Conservation (phyloP, 2,329 filamentous ascomycete species). For the Trichophaea hybrida region DNA sequence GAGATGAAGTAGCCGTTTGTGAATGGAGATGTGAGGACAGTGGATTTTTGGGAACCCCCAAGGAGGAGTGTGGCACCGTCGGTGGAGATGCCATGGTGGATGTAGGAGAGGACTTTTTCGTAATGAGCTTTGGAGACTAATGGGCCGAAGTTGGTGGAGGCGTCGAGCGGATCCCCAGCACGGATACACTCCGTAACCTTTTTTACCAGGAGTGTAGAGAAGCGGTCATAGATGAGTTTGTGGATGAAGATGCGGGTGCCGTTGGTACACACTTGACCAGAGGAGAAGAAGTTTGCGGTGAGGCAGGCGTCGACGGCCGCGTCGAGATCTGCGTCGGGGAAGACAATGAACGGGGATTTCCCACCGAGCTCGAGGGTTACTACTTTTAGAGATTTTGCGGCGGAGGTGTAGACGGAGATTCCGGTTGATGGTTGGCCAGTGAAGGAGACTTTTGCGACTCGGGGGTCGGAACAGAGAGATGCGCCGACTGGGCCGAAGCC, state of each 20-base stretch:
- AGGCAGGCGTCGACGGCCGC: slow-evolving; percentile 78
- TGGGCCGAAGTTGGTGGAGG: slow-evolving; percentile 67
- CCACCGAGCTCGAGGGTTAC: slow-evolving; percentile 87
- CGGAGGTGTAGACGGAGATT: slow-evolving; percentile 61
- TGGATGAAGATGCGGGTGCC: slow-evolving; percentile 79
- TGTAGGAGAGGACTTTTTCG: slow-evolving; percentile 65
- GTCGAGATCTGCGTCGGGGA: slow-evolving; percentile 64
- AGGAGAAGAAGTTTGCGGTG: slow-evolving; percentile 88
- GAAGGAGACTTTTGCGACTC: slow-evolving; percentile 74
- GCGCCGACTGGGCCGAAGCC: slow-evolving; percentile 36
- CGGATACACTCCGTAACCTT: slow-evolving; percentile 53
- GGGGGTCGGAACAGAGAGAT: slow-evolving; percentile 47
- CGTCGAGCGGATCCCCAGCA: slow-evolving; percentile 57
- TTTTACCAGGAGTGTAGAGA: slow-evolving; percentile 54
- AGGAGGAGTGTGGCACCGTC: slow-evolving; percentile 62
- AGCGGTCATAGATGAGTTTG: slow-evolving; percentile 45
- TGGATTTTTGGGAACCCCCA: slow-evolving; percentile 50
- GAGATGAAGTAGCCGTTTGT: slow-evolving; percentile 65
- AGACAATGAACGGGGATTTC: slow-evolving; percentile 66
- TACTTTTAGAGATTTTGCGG: slow-evolving; percentile 57
- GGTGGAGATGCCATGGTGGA: slow-evolving; percentile 55
- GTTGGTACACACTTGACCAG: slow-evolving; percentile 85
- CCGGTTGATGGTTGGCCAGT: slow-evolving; percentile 77
- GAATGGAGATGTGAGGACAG: slow-evolving; percentile 38
- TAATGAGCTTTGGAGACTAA: slow-evolving; percentile 60